Conservation (phyloP, 768 basidiomycete genomes). For the Melanogaster broomeanus region DNA sequence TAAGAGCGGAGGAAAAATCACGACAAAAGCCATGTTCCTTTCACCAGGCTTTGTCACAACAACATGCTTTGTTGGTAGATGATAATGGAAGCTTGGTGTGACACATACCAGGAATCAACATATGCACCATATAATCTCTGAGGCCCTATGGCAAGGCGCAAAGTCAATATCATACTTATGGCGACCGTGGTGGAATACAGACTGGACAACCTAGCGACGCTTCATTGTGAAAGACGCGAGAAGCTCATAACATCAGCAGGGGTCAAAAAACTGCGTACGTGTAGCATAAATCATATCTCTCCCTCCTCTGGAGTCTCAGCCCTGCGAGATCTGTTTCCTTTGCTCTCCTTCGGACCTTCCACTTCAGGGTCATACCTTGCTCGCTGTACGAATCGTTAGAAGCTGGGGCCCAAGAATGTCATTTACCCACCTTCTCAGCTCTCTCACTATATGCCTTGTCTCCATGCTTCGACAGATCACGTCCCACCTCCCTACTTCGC, state of each 20-base stretch:
- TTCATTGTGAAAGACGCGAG: not conserved
- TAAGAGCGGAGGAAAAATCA: too few relatives aligned
- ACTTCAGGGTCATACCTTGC: slow-evolving; percentile 52
- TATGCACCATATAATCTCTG: too few relatives aligned
- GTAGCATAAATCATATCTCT: slow-evolving; percentile 57
- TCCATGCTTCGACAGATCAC: slow-evolving; percentile 39
- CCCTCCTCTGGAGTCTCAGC: slow-evolving; percentile 88
- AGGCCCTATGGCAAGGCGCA: too few relatives aligned
- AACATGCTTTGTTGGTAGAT: too few relatives aligned
- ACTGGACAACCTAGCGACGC: not conserved
- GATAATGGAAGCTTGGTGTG: too few relatives aligned
- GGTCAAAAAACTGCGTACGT: slow-evolving; percentile 8
- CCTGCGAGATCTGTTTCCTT: slow-evolving; percentile 40
- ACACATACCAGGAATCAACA: too few relatives aligned
- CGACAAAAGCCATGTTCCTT: not conserved
- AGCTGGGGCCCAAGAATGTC: not conserved
- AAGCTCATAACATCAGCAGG: slow-evolving; percentile 1
- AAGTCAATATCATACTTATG: not conserved
- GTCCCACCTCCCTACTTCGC: slow-evolving; percentile 43
- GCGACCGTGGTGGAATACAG: not conserved
- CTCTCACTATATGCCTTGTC: slow-evolving; percentile 55
- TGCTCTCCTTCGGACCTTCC: slow-evolving; percentile 46
- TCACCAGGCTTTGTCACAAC: not conserved
- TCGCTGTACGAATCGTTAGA: slow-evolving; percentile 40
- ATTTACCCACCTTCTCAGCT: slow-evolving; percentile 60